Base-by-base conservation (phyloP, 345 rosid species). In the Syzygium oleosum region DNA sequence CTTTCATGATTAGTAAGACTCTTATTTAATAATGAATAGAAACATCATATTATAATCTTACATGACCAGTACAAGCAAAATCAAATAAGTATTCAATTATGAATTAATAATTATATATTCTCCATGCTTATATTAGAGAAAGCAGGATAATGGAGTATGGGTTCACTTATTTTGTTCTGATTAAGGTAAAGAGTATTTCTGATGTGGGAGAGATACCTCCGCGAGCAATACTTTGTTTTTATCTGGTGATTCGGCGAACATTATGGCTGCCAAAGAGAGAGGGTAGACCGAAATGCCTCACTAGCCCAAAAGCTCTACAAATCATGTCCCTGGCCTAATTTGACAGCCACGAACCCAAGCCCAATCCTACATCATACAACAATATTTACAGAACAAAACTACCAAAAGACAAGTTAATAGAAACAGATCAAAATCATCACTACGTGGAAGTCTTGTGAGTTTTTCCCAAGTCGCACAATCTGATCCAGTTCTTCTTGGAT, bases 401-500 rank as follows among this genome's bases (percentile, higher is more conserved):
- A 55, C 59, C 59, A 55, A 53, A 53, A 53, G 55, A 52, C 7
- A 52, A 52, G 55, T 52, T 11, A 52, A 16, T 21, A 52, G 21
- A 52, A 52, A 16, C 59, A 22, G 59, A 55, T 22, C 23, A 55
- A 55, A 55, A 22, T 55, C 59, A 43, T 14, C 15, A 41, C 61
- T 3, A 34, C 3, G 54, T 87, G 85, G 85, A 25, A 34, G 13
- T 85, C 55, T 87, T 5, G 38, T 87, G 19, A 58, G 19, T 14
- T 80, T 25, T 2, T 22, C 46, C 88, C 88, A 5, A 68, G 43
- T 41, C 38, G 41, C 41, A 38, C 58, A 54, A 54, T 91, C 98
- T 27, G 95, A 97, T 91, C 98, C 98, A 3, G 90, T 97, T 90
- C 97, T 96, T 89, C 98, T 97, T 85, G 99, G 99, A 87, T 97